phyloP scores from a whole-genome alignment of 257 asterid genomes.

The Scutellaria barbata region DNA sequence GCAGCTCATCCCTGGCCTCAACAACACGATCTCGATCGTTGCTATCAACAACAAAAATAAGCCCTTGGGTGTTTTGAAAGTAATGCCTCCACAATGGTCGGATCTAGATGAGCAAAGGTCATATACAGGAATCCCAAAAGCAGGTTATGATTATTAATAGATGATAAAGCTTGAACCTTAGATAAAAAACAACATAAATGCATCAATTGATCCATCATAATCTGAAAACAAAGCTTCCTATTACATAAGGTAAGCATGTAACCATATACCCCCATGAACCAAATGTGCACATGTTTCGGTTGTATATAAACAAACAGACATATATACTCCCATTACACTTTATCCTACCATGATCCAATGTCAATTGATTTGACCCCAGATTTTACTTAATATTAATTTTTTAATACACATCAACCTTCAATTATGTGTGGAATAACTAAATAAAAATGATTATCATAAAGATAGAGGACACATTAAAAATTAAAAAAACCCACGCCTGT shows the following conservation, averaged over 20 bases:
- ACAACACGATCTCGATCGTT: slow-evolving; percentile 44
- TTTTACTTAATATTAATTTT: too few species aligned
- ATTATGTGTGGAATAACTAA: too few species aligned
- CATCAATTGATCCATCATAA: too few species aligned
- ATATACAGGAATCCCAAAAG: slow-evolving; percentile 12
- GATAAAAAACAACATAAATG: too few species aligned
- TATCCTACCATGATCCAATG: not conserved
- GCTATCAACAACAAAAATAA: slow-evolving; percentile 42
- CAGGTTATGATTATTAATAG: not conserved
- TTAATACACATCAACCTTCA: too few species aligned
- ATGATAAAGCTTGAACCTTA: too few species aligned
- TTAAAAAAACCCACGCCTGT: too few species aligned
- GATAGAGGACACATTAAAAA: too few species aligned
- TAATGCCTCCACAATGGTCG: slow-evolving; percentile 46
- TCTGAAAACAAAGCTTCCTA: too few species aligned
- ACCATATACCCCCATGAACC: not conserved
- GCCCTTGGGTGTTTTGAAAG: slow-evolving; percentile 44
- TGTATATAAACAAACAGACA: too few species aligned
- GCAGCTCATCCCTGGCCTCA: slow-evolving; percentile 45
- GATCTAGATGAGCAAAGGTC: slow-evolving; percentile 22
- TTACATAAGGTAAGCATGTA: not conserved
- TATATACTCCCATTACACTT: not conserved
- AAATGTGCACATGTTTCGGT: not conserved
- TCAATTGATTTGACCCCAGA: not conserved
- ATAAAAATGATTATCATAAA: too few species aligned